Percentiles rank a stretch among this genome's conserved stretches.
phyloP scores from a whole-genome alignment of 2,329 filamentous ascomycete genomes.

The Macrophomina pseudophaseolina region DNA sequence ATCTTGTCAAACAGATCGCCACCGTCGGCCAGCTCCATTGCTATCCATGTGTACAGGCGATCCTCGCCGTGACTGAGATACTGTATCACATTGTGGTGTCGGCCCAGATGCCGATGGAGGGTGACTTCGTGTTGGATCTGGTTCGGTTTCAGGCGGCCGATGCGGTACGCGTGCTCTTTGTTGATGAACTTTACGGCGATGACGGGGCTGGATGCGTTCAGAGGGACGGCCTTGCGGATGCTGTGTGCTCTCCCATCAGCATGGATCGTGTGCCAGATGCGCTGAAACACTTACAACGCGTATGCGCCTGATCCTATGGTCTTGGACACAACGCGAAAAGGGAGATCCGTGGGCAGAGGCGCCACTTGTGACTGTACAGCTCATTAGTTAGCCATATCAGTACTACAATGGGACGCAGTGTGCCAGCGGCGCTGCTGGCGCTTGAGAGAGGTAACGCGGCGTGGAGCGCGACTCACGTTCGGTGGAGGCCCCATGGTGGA shows the following conservation, averaged over 20 bases:
- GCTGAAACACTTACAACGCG: constrained; percentile 75
- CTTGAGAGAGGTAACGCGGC: neutral
- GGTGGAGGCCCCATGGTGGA: constrained; percentile 37
- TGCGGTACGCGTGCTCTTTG: constrained; percentile 88
- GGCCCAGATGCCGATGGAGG: constrained; percentile 84
- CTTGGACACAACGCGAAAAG: constrained; percentile 93
- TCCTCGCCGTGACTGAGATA: constrained; percentile 91
- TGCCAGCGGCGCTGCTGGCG: neutral
- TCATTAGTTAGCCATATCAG: constrained; percentile 11
- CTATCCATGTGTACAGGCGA: constrained; percentile 89
- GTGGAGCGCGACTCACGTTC: constrained; percentile 32
- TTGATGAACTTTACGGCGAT: constrained; percentile 99
- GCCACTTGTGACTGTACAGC: constrained; percentile 78
- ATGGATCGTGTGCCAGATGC: constrained; percentile 9
- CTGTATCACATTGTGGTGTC: constrained; percentile 91
- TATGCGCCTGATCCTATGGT: constrained; percentile 97
- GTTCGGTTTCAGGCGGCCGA: constrained; percentile 85
- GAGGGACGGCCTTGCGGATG: constrained; percentile 89
- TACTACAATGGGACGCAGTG: neutral
- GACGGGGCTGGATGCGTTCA: constrained; percentile 70
- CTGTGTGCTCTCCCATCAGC: constrained; percentile 51
- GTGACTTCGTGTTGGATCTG: constrained; percentile 92
- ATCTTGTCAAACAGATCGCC: constrained; percentile 99
- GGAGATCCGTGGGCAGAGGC: constrained; percentile 81
- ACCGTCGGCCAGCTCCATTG: constrained; percentile 95